Conservation (phyloP, 805 yeast species). For the Lipomyces orientalis region DNA sequence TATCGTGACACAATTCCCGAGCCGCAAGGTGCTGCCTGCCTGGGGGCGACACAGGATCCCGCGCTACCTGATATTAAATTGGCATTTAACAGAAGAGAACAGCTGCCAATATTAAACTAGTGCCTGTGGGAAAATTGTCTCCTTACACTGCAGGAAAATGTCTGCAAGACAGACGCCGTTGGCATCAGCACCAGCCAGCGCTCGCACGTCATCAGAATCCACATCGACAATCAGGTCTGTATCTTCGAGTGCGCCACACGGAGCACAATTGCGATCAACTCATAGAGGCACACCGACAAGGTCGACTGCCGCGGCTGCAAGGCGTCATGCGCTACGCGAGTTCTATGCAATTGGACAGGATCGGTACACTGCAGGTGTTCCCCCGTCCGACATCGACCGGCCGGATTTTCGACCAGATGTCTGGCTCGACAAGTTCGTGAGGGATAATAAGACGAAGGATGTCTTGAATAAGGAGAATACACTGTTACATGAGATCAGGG, state of each 20-base stretch:
- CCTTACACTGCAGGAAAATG: not conserved
- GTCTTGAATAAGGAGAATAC: constrained; percentile 28
- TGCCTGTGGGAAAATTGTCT: not conserved
- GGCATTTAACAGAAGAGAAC: not conserved
- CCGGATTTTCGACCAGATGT: constrained; percentile 28
- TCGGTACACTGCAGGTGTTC: constrained; percentile 29
- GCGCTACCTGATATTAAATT: not conserved
- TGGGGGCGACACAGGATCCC: not conserved
- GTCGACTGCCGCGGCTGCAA: constrained; percentile 31
- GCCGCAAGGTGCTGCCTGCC: not conserved
- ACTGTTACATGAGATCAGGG: constrained; percentile 36
- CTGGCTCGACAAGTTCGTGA: constrained; percentile 31
- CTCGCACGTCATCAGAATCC: constrained; percentile 1
- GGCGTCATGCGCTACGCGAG: constrained; percentile 39
- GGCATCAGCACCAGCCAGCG: not conserved
- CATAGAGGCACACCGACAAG: not conserved
- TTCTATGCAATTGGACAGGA: constrained; percentile 37
- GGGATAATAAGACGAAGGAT: constrained; percentile 23
- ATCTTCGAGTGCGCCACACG: not conserved
- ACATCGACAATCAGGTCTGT: not conserved
- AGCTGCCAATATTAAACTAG: not conserved
- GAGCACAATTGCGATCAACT: not conserved
- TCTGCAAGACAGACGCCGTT: not conserved
- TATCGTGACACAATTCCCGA: not conserved
- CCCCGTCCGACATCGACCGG: constrained; percentile 35